phyloP scores from a whole-genome alignment of 768 basidiomycete genomes.

The Myochromella boudieri region DNA sequence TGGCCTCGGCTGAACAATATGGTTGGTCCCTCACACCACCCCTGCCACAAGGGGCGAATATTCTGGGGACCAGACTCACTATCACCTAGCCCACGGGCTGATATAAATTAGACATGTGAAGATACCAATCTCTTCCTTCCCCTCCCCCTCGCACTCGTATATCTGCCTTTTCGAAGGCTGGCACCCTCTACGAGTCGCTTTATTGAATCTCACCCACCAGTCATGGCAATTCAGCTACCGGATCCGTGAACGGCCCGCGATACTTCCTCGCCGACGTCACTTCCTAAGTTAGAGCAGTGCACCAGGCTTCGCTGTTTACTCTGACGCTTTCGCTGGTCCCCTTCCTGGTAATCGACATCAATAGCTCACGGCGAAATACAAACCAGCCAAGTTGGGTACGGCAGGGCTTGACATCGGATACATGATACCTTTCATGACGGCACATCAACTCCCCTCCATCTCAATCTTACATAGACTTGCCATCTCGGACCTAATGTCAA shows the following conservation, averaged over 20 bases:
- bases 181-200: too few relatives aligned
- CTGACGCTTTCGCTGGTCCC: not conserved
- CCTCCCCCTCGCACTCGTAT: not conserved
- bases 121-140: not conserved
- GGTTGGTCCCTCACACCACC: slow-evolving; percentile 4
- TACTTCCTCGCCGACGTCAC: not conserved
- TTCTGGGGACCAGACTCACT: slow-evolving; percentile 5
- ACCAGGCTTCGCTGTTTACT: not conserved
- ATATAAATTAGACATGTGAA: slow-evolving; percentile 16
- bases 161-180: too few relatives aligned
- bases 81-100: slow-evolving; percentile 1
- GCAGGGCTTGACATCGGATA: too few relatives aligned
- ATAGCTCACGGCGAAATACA: too few relatives aligned
- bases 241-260: not conserved
- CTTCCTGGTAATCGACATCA: too few relatives aligned
- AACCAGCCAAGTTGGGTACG: too few relatives aligned
- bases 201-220: too few relatives aligned
- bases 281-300: not conserved
- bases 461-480: too few relatives aligned
- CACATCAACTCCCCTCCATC: too few relatives aligned
- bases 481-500: too few relatives aligned
- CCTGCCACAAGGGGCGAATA: slow-evolving; percentile 10
- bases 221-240: not conserved
- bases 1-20: slow-evolving; percentile 5
- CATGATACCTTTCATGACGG: too few relatives aligned